These are phyloP conservation scores for Saccharomycopsis selenospora DNA, from an alignment of 805 yeast genomes.

Conservation along the genomic window DNA sequence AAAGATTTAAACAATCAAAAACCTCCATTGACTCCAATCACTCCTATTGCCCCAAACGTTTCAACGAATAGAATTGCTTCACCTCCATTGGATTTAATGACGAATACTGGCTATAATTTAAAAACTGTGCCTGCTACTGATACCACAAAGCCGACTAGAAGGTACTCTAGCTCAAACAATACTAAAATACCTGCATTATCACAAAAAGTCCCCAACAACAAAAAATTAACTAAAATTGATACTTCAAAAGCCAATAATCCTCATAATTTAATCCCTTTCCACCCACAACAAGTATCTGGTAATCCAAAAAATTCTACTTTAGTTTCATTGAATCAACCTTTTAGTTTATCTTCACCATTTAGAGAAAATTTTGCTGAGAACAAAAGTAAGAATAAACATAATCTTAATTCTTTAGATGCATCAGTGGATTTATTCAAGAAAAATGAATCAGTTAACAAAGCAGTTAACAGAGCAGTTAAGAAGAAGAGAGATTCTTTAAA, in stretches of 20 bases:
- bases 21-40: conserved; percentile 20
- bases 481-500: conserved; percentile 13
- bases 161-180: neutral
- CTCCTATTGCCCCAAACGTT: conserved; percentile 11
- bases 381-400: neutral
- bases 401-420: neutral
- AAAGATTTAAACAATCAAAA: neutral
- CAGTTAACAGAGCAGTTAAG: conserved; percentile 1
- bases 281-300: conserved; percentile 1
- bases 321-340: neutral
- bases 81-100: neutral
- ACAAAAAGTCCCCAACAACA: neutral
- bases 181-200: neutral
- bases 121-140: neutral
- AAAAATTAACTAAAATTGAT: neutral
- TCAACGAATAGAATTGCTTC: neutral
- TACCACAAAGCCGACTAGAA: neutral
- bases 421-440: neutral
- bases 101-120: conserved; percentile 4
- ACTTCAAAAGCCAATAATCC: neutral
- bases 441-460: neutral
- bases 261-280: neutral
- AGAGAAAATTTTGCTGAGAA: conserved; percentile 9
- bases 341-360: conserved; percentile 9
- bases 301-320: neutral